These are phyloP conservation scores for Metschnikowia borealis DNA, from an alignment of 805 yeast species.

Conservation along the genomic window DNA sequence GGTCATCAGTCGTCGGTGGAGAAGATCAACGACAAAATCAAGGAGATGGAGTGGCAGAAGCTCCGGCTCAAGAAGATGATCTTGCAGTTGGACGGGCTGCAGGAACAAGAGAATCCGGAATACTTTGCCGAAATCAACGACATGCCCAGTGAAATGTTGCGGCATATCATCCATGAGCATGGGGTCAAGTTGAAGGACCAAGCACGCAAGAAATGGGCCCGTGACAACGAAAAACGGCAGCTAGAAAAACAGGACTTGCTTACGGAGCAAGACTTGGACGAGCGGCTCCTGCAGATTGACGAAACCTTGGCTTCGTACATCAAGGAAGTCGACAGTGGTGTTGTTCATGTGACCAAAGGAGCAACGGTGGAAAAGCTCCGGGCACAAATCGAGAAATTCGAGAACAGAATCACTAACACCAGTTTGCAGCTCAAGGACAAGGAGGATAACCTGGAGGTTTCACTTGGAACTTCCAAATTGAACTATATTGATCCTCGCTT, in stretches of 20 bases:
- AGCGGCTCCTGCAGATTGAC: slow-evolving; percentile 52
- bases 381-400: slow-evolving; percentile 66
- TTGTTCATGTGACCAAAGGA: slow-evolving; percentile 49
- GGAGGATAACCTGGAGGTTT: slow-evolving; percentile 91
- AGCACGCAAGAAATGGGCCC: slow-evolving; percentile 56
- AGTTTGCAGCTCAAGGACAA: slow-evolving; percentile 79
- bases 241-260: slow-evolving; percentile 53
- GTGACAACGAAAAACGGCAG: slow-evolving; percentile 73
- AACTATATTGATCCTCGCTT: slow-evolving; percentile 94
- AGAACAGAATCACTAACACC: slow-evolving; percentile 64
- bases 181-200: slow-evolving; percentile 65
- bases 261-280: slow-evolving; percentile 54
- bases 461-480: slow-evolving; percentile 88
- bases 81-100: slow-evolving; percentile 55
- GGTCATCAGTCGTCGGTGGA: slow-evolving; percentile 77
- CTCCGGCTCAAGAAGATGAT: slow-evolving; percentile 70
- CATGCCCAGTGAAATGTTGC: slow-evolving; percentile 60
- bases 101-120: slow-evolving; percentile 47
- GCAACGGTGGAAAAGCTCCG: slow-evolving; percentile 66
- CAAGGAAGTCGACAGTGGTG: slow-evolving; percentile 56
- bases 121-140: slow-evolving; percentile 69
- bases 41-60: slow-evolving; percentile 83
- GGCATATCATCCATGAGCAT: slow-evolving; percentile 52
- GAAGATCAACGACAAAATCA: slow-evolving; percentile 70
- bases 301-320: slow-evolving; percentile 49